Base-by-base conservation (phyloP, 768 basidiomycete genomes). In the Naganishia vaughanmartiniae region DNA sequence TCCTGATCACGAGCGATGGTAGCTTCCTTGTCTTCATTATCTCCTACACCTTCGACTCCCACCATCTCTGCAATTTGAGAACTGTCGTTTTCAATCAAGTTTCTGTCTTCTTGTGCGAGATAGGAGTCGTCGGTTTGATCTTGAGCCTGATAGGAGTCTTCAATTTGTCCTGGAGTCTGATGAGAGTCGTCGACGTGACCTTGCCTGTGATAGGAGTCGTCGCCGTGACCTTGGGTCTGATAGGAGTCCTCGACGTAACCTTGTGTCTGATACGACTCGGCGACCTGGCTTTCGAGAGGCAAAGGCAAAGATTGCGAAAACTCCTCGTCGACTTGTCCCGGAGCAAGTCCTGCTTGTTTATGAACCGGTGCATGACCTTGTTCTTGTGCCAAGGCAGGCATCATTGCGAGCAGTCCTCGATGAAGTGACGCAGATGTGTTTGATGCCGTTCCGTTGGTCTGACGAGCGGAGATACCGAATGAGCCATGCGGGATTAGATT, bases 131-230 rank as follows among this genome's bases (percentile, higher is more conserved):
- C n/a, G n/a, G n/a, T n/a, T n/a, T n/a, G n/a, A n/a, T n/a, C n/a
- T n/a, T n/a, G n/a, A 7, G 39, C 15, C n/a, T 58, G 56, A 58
- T 58, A 36, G 31, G 56, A 34, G 56, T 58, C 56, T 9, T 36
- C 17, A 33, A 58, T n/a, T n/a, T n/a, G n/a, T 9, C 15, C 39
- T 42, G 7, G 39, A n/a, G n/a, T n/a, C n/a, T n/a, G n/a, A n/a
- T n/a, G n/a, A n/a, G n/a, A n/a, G n/a, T n/a, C n/a, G n/a, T n/a
- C n/a, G n/a, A n/a, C n/a, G n/a, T n/a, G n/a, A n/a, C n/a, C n/a
- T n/a, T n/a, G n/a, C n/a, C n/a, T n/a, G n/a, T n/a, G n/a, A n/a
- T n/a, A n/a, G n/a, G n/a, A n/a, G 7, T 42, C 15, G 15, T 15
- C 17, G 15, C 7, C 42, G 17, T 42, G 17, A 11, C 42, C 42